Percentiles rank a stretch among this genome's conserved stretches.
These are phyloP conservation scores for Austroboletus olivaceoglutinosus DNA, from an alignment of 1,284 basidiomycete species.

Conservation along the genomic window DNA sequence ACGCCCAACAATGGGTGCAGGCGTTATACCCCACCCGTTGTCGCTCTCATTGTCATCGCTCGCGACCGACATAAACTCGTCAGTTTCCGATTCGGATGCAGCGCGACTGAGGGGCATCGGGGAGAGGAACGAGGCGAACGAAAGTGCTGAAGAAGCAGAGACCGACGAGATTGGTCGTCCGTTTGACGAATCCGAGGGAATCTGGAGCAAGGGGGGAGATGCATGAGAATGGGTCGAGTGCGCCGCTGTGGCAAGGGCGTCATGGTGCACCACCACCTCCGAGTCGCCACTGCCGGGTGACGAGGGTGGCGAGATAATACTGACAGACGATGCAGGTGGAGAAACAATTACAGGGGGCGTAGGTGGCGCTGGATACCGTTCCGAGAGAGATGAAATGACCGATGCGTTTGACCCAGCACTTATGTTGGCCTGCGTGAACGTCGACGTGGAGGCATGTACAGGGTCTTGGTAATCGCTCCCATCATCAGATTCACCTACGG, in stretches of 20 bases:
- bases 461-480: background rate
- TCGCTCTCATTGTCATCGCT: slow-evolving; percentile 13
- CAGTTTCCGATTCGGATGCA: slow-evolving; percentile 24
- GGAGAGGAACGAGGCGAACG: slow-evolving; percentile 26
- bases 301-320: slow-evolving; percentile 24
- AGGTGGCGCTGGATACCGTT: slow-evolving; percentile 31
- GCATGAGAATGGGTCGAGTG: too few relatives aligned
- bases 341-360: slow-evolving; percentile 31
- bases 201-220: slow-evolving; percentile 16
- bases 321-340: slow-evolving; percentile 22
- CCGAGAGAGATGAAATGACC: slow-evolving; percentile 29
- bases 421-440: background rate
- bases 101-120: slow-evolving; percentile 20
- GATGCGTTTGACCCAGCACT: slow-evolving; percentile 8
- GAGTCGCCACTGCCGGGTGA: slow-evolving; percentile 22
- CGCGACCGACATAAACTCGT: slow-evolving; percentile 30
- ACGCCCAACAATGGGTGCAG: background rate
- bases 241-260: background rate
- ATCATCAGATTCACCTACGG: background rate
- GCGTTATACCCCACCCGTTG: slow-evolving; percentile 10
- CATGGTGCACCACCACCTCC: slow-evolving; percentile 13
- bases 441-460: slow-evolving; percentile 2
- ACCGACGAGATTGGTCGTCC: background rate
- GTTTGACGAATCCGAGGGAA: slow-evolving; percentile 4
- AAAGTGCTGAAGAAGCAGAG: slow-evolving; percentile 11